Percentiles rank a stretch among this genome's conserved stretches.
These are phyloP conservation scores for Saturnispora diversa DNA, from an alignment of 805 yeast species.

Conservation along the genomic window DNA sequence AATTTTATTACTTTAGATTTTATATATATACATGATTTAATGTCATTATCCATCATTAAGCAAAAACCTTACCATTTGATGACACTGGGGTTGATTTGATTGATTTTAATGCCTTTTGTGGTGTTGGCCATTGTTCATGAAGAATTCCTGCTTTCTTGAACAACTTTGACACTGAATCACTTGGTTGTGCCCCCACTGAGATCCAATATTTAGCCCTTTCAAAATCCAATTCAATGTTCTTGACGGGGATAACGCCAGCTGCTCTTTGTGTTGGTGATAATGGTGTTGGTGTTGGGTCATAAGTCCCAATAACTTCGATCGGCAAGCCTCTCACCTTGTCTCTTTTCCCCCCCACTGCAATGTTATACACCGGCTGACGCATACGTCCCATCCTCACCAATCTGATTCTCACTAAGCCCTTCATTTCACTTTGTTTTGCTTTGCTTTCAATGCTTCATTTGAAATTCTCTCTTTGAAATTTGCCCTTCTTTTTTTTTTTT, in stretches of 20 bases:
- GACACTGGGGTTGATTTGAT: constrained; percentile 14
- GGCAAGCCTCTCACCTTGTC: constrained; percentile 86
- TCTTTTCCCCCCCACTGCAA: constrained; percentile 72
- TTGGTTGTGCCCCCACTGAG: constrained; percentile 94
- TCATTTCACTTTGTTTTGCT: no score
- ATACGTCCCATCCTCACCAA: constrained; percentile 89
- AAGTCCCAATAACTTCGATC: constrained; percentile 91
- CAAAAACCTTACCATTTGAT: constrained; percentile 22
- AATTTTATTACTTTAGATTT: neutral
- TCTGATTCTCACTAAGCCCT: constrained; percentile 77
- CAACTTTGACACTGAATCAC: constrained; percentile 68
- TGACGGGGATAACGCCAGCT: constrained; percentile 50
- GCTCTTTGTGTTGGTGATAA: constrained; percentile 53
- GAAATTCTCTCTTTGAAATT: neutral
- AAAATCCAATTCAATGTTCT: constrained; percentile 79
- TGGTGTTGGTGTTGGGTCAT: constrained; percentile 74
- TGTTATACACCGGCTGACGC: constrained; percentile 82
- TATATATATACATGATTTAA: neutral
- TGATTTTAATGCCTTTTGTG: constrained; percentile 27
- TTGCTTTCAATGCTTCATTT: neutral
- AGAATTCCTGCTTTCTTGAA: constrained; percentile 72
- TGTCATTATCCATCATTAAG: constrained; percentile 9
- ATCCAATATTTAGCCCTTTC: constrained; percentile 91
- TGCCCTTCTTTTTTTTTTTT: neutral
- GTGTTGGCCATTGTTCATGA: constrained; percentile 50